Evolutionary conservation across 495 filamentous ascomycete genomes (phyloP), one percentile per base, ranked within the genome.

Genomic region (Trichoderma orchidacearum): DNA sequence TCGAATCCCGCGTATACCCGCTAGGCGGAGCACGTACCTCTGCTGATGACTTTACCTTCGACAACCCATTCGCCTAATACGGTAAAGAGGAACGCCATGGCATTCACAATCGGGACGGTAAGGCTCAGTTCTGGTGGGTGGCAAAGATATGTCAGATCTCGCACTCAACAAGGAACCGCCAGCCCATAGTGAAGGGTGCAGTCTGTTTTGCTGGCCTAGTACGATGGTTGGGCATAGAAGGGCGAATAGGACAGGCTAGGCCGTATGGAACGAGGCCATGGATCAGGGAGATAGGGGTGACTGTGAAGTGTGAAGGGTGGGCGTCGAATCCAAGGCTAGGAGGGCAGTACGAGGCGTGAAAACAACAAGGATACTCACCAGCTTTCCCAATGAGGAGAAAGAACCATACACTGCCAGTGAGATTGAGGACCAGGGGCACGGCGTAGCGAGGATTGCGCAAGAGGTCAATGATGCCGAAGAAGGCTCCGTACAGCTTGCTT

Each of bases 351-450:
- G 21, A 52, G 25, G 35, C 15, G 35, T 13, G 35, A n/a, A 38
- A 13, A n/a, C 13, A 38, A 38, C 9, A n/a, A 51, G 15, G 35
- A 23, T 38, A 80, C 84, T 59, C 70, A 93, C 90, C 89, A 61
- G 91, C 89, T 69, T 90, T 80, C 55, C 93, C 93, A 74, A 98
- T 88, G 59, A 98, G 72, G 61, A 96, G 67, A 64, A 98, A 98
- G 63, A 98, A 98, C 93, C 93, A 98, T 59, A 98, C 78, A 63
- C 89, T 95, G 57, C 93, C 93, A 31, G 93, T 96, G 61, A 96
- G 68, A 64, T 98, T 98, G 28, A 96, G 74, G 53, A 95, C 70
- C 62, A 98, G 66, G 27, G 92, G 92, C 32, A 95, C 65, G 11
- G 89, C 85, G 69, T 98, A 98, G 27, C 79, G 79, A 50, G 90